A percentile compares a stretch with the other conserved stretches of the same genome.
phyloP scores from a whole-genome alignment of 2,329 filamentous ascomycete genomes.

The Davidsoniella eucalypti region DNA sequence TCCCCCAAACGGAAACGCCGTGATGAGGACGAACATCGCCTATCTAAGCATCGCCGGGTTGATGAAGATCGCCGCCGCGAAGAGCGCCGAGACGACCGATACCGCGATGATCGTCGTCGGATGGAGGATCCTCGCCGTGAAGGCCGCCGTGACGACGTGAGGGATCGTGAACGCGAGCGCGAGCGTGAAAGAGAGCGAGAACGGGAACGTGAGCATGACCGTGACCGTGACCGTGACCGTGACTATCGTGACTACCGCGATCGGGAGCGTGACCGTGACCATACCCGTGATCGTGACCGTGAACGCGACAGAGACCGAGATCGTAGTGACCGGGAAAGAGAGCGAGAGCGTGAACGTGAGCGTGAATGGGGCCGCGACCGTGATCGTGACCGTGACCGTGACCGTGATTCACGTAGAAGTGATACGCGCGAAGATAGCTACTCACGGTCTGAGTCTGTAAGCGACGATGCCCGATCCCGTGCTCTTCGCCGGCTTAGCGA shows the following conservation, averaged over 20 bases:
- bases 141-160: conserved; percentile 21
- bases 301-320: conserved; percentile 15
- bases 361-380: conserved; percentile 16
- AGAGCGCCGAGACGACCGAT: conserved; percentile 12
- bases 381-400: conserved; percentile 23
- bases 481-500: conserved; percentile 27
- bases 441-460: conserved; percentile 17
- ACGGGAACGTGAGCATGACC: conserved; percentile 14
- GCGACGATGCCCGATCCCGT: conserved; percentile 25
- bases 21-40: conserved; percentile 18
- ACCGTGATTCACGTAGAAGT: conserved; percentile 34
- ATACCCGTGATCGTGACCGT: conserved; percentile 19
- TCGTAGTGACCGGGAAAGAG: conserved; percentile 14
- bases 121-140: conserved; percentile 17
- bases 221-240: conserved; percentile 13
- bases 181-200: conserved; percentile 17
- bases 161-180: conserved; percentile 16
- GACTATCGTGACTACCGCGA: conserved; percentile 14
- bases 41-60: conserved; percentile 26
- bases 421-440: conserved; percentile 60
- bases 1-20: conserved; percentile 13
- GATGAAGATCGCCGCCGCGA: conserved; percentile 22
- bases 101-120: conserved; percentile 14
- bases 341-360: conserved; percentile 14
- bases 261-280: conserved; percentile 17